Percentiles rank a stretch among this genome's conserved stretches.
Evolutionary conservation across 2,329 filamentous ascomycete genomes (phyloP).

Genomic region (Penicillium brevicompactum): DNA sequence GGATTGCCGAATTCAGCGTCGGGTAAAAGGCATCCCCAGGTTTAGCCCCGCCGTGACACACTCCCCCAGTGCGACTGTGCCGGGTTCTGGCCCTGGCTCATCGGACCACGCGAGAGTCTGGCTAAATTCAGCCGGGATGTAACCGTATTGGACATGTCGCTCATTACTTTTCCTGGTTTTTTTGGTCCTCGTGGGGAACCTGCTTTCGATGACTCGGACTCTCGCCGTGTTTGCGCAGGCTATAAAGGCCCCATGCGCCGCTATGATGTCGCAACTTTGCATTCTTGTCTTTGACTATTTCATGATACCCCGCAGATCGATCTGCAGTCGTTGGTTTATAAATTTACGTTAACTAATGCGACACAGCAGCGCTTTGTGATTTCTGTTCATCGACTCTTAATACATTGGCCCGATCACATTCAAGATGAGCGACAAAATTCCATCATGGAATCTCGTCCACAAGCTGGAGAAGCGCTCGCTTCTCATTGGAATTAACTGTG

Average conservation of each 20-base stretch:
- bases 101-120: not conserved
- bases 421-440: constrained; percentile 43
- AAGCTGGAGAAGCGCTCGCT: constrained; percentile 58
- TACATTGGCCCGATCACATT: not conserved
- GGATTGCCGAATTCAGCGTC: not conserved
- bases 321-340: not conserved
- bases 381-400: not conserved
- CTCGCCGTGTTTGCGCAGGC: constrained; percentile 2
- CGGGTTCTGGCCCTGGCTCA: not conserved
- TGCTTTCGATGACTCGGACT: constrained; percentile 15
- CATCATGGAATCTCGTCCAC: constrained; percentile 54
- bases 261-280: not conserved
- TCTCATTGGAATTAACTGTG: constrained; percentile 63
- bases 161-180: constrained; percentile 12
- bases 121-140: constrained; percentile 12
- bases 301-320: not conserved
- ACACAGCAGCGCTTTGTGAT: not conserved
- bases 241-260: constrained; percentile 8
- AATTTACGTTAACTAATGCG: not conserved
- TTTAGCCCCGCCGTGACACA: constrained; percentile 1
- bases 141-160: constrained; percentile 7
- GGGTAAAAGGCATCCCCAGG: constrained; percentile 1
- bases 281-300: not conserved
- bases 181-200: constrained; percentile 20
- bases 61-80: not conserved